These are phyloP conservation scores for Nowakowskiella sp. DNA, from an alignment of 192 early-diverging fungal genomes.

Conservation along the genomic window DNA sequence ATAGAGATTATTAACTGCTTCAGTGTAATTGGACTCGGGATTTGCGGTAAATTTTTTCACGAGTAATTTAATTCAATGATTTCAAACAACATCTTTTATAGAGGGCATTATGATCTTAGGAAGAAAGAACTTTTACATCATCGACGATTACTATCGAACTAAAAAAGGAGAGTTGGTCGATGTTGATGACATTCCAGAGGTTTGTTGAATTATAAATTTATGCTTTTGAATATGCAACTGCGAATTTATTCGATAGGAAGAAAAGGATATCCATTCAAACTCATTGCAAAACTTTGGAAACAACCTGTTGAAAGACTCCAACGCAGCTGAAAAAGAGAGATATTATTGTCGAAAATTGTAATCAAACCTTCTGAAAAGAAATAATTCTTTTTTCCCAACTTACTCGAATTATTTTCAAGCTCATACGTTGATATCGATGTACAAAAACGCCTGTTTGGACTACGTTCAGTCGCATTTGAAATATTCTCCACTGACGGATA, in stretches of 20 bases:
- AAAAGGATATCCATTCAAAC: too few species aligned
- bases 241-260: slow-evolving; percentile 10
- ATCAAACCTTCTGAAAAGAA: neutral
- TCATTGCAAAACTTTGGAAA: too few species aligned
- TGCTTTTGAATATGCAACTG: neutral
- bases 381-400: slow-evolving; percentile 3
- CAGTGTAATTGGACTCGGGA: slow-evolving; percentile 58
- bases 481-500: slow-evolving; percentile 65
- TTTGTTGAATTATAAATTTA: neutral
- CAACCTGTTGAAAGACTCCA: too few species aligned
- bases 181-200: slow-evolving; percentile 24
- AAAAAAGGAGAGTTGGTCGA: slow-evolving; percentile 53
- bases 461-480: slow-evolving; percentile 67
- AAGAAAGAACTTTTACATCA: slow-evolving; percentile 62
- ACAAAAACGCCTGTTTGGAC: slow-evolving; percentile 52
- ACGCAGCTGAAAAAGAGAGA: slow-evolving; percentile 6
- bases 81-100: slow-evolving; percentile 8
- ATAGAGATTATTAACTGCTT: slow-evolving; percentile 64
- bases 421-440: slow-evolving; percentile 54
- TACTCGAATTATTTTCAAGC: slow-evolving; percentile 14
- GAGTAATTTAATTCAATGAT: slow-evolving; percentile 12
- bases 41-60: slow-evolving; percentile 39
- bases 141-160: slow-evolving; percentile 41
- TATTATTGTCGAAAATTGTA: slow-evolving; percentile 12
- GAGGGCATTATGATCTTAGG: slow-evolving; percentile 63